Conservation (phyloP, 2,329 filamentous ascomycete species). For the Saccharata proteae region DNA sequence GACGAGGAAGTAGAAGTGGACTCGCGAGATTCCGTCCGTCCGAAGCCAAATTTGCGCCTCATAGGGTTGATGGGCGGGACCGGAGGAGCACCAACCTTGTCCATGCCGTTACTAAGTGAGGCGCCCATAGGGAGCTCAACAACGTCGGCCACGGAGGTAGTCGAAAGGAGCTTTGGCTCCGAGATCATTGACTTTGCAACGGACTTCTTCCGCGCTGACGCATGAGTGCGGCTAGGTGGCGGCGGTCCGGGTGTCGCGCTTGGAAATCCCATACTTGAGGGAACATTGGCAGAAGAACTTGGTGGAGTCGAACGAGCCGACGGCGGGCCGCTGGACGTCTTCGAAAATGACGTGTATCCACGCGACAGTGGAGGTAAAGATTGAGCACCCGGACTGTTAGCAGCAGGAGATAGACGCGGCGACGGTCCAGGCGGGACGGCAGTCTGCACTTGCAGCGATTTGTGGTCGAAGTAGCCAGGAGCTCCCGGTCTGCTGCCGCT, state of each 20-base stretch:
- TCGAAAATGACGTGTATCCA: slow-evolving; percentile 12
- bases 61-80: slow-evolving; percentile 49
- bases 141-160: slow-evolving; percentile 46
- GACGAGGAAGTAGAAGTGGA: no score
- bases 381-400: slow-evolving; percentile 14
- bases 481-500: slow-evolving; percentile 24
- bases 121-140: slow-evolving; percentile 45
- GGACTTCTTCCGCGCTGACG: slow-evolving; percentile 43
- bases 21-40: slow-evolving; percentile 26
- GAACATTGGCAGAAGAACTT: no score
- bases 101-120: slow-evolving; percentile 40
- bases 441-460: slow-evolving; percentile 25
- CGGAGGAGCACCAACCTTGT: slow-evolving; percentile 33
- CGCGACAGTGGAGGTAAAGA: no score
- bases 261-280: no score
- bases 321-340: not conserved
- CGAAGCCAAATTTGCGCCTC: slow-evolving; percentile 37
- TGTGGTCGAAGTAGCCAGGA: slow-evolving; percentile 23
- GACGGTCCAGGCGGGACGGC: slow-evolving; percentile 11
- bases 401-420: slow-evolving; percentile 15
- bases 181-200: slow-evolving; percentile 51
- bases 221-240: slow-evolving; percentile 18
- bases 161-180: slow-evolving; percentile 43
- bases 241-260: slow-evolving; percentile 31
- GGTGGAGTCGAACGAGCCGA: no score